Evolutionary conservation across 768 basidiomycete species (phyloP), one percentile per base, ranked within the genome.

Genomic region (Boletales sp.): DNA sequence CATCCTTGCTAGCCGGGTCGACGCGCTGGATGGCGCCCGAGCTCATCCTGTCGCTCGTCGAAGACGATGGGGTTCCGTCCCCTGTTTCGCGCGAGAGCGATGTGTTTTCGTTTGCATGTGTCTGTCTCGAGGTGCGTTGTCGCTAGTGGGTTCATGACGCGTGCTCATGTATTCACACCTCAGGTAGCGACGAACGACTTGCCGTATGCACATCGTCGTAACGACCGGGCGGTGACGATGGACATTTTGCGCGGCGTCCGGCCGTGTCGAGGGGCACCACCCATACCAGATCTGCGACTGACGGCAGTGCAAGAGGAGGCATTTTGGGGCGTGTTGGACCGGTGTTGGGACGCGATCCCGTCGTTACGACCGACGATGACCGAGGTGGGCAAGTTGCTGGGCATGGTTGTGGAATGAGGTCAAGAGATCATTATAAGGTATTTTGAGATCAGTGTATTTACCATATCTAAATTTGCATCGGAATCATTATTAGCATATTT

Each of bases 61-160:
- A 79, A 38, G 81, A 82, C 47, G 66, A 70, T 27, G 72, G 65
- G 0, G 46, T 52, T 0, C 56, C 67, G 4, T 77, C 77, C 11
- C 70, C 72, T 0, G 74, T 81, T 48, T 77, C 80, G 14, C 77
- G 72, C 1, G 68, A 62, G 36, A 81, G 76, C 41, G 82, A 84
- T 54, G 78, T 83, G n/a, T 84, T 79, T 48, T 77, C 81, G 2
- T 83, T 80, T 60, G 80, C 71, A 1, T 80, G 76, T 17, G 74
- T 83, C 39, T 82, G 81, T 62, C 69, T 83, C 37, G 81, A 83
- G 72, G 81, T 82, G 40, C 31, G 64, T 39, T 3, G 3, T 27
- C 21, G 17, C 29, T 7, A 1, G 24, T 6, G 1, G 24, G 29
- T 19, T 13, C 35, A 44, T 12, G 34, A 5, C 12, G 12, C 15